Evolutionary conservation across 352 stramenopile genomes (phyloP).

Genomic region (Phytophthora tubulina): DNA sequence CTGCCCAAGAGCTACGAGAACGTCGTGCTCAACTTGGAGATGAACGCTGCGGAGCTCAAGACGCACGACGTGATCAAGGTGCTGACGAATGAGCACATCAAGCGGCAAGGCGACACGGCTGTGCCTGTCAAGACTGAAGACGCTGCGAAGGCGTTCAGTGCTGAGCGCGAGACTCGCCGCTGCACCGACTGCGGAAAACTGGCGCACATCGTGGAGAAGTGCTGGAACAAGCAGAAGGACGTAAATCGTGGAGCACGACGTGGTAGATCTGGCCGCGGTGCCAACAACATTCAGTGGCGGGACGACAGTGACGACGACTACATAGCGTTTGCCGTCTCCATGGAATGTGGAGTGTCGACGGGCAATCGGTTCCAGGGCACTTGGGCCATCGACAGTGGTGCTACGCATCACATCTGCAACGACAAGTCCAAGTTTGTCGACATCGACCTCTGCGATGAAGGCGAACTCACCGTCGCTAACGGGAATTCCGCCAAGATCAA

Average conservation of each 20-base stretch:
- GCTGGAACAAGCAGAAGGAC: slow-evolving; percentile 36
- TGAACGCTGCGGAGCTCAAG: no score
- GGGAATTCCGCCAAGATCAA: no score
- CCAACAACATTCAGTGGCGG: slow-evolving; percentile 13
- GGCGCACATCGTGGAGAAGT: slow-evolving; percentile 26
- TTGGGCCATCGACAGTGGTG: no score
- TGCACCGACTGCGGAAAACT: slow-evolving; percentile 30
- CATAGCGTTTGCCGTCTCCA: slow-evolving; percentile 26
- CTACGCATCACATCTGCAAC: no score
- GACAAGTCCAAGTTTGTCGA: no score
- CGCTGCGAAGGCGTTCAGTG: slow-evolving; percentile 22
- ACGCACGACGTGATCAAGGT: no score
- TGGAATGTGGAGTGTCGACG: slow-evolving; percentile 20
- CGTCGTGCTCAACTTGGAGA: no score
- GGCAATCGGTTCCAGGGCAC: slow-evolving; percentile 8
- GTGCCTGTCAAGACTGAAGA: slow-evolving; percentile 22
- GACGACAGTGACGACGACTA: slow-evolving; percentile 10
- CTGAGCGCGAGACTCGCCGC: slow-evolving; percentile 16
- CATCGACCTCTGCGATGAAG: no score
- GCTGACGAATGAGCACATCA: no score
- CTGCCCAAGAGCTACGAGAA: no score
- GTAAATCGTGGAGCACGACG: slow-evolving; percentile 7
- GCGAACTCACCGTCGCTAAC: no score
- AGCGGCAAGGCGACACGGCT: slow-evolving; percentile 21
- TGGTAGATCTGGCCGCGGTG: slow-evolving; percentile 12